A percentile compares a stretch with the other conserved stretches of the same genome.
Evolutionary conservation across 169 alveolate genomes (phyloP).

Genomic region (Plasmodium coatneyi): DNA sequence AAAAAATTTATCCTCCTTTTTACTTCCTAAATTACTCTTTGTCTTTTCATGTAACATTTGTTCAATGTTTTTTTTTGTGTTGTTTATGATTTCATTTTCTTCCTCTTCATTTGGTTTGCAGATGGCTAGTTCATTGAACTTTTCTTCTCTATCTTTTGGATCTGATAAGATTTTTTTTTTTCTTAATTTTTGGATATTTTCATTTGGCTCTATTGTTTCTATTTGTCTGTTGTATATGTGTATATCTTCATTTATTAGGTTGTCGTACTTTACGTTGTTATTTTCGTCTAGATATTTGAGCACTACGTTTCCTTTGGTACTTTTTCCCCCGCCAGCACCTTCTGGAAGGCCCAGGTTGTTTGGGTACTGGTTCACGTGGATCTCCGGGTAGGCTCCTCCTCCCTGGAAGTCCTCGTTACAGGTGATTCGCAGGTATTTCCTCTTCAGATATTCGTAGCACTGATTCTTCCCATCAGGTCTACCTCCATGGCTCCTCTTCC

Average conservation of each 20-base stretch:
- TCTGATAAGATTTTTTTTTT: slow-evolving; percentile 82
- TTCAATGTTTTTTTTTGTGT: slow-evolving; percentile 86
- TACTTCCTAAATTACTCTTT: slow-evolving; percentile 71
- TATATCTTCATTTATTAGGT: slow-evolving; percentile 76
- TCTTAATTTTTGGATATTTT: slow-evolving; percentile 46
- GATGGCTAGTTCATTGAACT: slow-evolving; percentile 71
- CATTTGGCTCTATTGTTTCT: slow-evolving; percentile 62
- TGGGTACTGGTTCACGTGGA: slow-evolving; percentile 86
- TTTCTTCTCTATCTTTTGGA: slow-evolving; percentile 81
- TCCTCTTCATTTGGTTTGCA: slow-evolving; percentile 84
- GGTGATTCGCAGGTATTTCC: slow-evolving; percentile 80
- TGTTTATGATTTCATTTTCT: slow-evolving; percentile 81
- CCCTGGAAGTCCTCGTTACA: slow-evolving; percentile 85
- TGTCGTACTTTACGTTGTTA: slow-evolving; percentile 82
- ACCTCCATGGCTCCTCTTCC: not conserved
- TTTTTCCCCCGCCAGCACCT: not conserved
- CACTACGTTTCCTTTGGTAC: slow-evolving; percentile 40
- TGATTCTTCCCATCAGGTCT: slow-evolving; percentile 11
- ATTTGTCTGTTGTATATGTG: slow-evolving; percentile 30
- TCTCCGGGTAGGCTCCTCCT: slow-evolving; percentile 89
- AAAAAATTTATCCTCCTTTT: slow-evolving; percentile 83
- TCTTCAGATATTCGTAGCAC: slow-evolving; percentile 72
- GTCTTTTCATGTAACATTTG: slow-evolving; percentile 84
- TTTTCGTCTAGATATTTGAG: slow-evolving; percentile 77
- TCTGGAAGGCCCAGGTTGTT: slow-evolving; percentile 80